Conservation (phyloP, 2,329 filamentous ascomycete genomes). For the Aspergillus clavatus region DNA sequence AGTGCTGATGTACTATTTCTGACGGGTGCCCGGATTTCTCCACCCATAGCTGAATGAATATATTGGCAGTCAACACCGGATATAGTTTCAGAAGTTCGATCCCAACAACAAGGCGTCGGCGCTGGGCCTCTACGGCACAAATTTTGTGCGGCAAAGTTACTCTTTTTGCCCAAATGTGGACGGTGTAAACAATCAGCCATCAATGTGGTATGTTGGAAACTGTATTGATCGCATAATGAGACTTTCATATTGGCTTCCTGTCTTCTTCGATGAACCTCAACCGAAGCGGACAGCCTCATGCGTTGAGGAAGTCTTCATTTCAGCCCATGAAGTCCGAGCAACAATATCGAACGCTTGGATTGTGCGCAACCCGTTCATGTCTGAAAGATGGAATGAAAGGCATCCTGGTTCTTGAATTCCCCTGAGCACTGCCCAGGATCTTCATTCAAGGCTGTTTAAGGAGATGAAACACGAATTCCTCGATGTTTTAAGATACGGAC, state of each 20-base stretch:
- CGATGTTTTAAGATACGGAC: neutral
- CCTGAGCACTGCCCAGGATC: no score
- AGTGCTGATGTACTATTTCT: constrained; percentile 42
- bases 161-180: constrained; percentile 44
- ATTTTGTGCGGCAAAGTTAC: constrained; percentile 49
- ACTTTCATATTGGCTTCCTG: constrained; percentile 47
- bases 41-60: constrained; percentile 51
- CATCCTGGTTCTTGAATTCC: constrained; percentile 18
- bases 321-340: constrained; percentile 36
- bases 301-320: constrained; percentile 49
- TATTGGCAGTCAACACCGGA: constrained; percentile 43
- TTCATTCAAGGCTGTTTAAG: constrained; percentile 17
- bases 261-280: constrained; percentile 43
- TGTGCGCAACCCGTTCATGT: constrained; percentile 36
- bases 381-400: constrained; percentile 25
- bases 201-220: constrained; percentile 12
- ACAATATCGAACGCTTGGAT: constrained; percentile 34
- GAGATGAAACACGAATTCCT: neutral
- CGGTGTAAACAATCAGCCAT: constrained; percentile 45
- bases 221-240: constrained; percentile 29
- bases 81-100: constrained; percentile 42
- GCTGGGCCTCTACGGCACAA: constrained; percentile 45
- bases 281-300: constrained; percentile 49
- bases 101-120: constrained; percentile 46
- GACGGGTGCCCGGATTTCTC: constrained; percentile 42